phyloP scores from a whole-genome alignment of 768 basidiomycete genomes.

The Roridomyces roridus region DNA sequence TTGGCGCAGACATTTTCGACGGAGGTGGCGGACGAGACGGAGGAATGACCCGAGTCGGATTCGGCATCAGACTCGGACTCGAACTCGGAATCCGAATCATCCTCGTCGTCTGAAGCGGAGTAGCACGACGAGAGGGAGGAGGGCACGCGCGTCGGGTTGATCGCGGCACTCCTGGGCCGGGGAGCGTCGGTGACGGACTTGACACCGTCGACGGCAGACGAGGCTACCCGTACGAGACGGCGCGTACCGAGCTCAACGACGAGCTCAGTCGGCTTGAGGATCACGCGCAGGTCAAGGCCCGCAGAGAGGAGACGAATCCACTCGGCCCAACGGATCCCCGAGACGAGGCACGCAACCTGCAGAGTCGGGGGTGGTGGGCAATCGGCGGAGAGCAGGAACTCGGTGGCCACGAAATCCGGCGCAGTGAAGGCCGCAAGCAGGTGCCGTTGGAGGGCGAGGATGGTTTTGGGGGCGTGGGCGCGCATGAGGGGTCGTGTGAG shows the following conservation, averaged over 20 bases:
- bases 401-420: neutral
- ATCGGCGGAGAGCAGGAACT: neutral
- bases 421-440: neutral
- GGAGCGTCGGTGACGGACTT: too few species aligned
- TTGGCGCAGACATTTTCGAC: neutral
- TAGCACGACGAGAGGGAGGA: slow-evolving; percentile 7
- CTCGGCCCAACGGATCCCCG: slow-evolving; percentile 8
- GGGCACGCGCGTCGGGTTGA: slow-evolving; percentile 15
- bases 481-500: slow-evolving; percentile 19
- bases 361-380: slow-evolving; percentile 2
- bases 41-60: slow-evolving; percentile 9
- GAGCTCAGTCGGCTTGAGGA: neutral
- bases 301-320: slow-evolving; percentile 11
- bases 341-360: slow-evolving; percentile 8
- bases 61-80: neutral
- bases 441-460: slow-evolving; percentile 5
- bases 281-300: neutral
- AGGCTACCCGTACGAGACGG: slow-evolving; percentile 2
- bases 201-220: neutral
- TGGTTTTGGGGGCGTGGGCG: neutral
- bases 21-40: slow-evolving; percentile 1
- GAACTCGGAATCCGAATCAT: neutral
- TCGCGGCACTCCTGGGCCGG: neutral
- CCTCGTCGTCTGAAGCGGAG: neutral
- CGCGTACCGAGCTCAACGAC: neutral